Evolutionary conservation across 2,329 filamentous ascomycete genomes (phyloP).

Genomic region (Dactylellina cionopaga): DNA sequence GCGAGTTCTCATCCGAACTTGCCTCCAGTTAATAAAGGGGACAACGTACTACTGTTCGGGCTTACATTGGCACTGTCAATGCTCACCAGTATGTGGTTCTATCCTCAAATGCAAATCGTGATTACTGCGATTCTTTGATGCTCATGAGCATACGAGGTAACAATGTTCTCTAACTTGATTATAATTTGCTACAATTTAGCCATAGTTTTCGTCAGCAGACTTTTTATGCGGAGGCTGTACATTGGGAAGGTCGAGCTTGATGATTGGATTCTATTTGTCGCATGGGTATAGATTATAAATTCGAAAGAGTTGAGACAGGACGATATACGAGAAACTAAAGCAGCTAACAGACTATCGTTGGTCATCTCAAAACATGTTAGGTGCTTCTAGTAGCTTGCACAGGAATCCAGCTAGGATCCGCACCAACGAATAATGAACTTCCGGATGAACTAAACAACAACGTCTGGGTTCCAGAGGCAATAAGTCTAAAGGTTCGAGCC

Average conservation of each 20-base stretch:
- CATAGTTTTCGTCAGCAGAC: slow-evolving; percentile 14
- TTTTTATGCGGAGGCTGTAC: slow-evolving; percentile 16
- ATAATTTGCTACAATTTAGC: too few species aligned
- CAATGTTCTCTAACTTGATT: too few species aligned
- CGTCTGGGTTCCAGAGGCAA: background rate
- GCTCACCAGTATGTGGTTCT: slow-evolving; percentile 22
- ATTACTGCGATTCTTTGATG: background rate
- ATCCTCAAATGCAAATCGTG: background rate
- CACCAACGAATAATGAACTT: background rate
- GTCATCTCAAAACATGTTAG: background rate
- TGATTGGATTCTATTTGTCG: slow-evolving; percentile 29
- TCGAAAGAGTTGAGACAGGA: too few species aligned
- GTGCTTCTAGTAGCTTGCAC: slow-evolving; percentile 27
- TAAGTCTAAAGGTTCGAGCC: slow-evolving; percentile 6
- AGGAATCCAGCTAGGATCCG: slow-evolving; percentile 15
- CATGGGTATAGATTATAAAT: slow-evolving; percentile 49
- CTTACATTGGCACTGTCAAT: slow-evolving; percentile 4
- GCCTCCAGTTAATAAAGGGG: background rate
- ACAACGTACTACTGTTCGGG: slow-evolving; percentile 4
- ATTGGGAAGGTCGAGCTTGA: slow-evolving; percentile 21
- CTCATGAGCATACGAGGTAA: too few species aligned
- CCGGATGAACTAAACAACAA: background rate
- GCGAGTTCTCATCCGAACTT: background rate
- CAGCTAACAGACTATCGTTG: background rate
- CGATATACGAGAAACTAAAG: too few species aligned